These are phyloP conservation scores for Hordeum pubiflorum DNA, from an alignment of 202 grass and related monocot species.

Conservation along the genomic window DNA sequence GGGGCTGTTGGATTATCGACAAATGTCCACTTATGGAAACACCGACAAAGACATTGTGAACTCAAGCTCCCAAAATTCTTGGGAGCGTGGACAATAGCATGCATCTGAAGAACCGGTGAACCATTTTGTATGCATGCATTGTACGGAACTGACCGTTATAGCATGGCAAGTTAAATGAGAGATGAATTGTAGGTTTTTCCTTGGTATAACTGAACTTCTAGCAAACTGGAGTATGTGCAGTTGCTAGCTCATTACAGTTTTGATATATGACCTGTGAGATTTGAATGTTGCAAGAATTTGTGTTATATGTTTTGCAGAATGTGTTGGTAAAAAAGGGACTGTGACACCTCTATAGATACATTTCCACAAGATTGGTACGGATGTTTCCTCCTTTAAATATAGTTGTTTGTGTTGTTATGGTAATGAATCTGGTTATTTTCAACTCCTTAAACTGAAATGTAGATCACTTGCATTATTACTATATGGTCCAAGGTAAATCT, in stretches of 20 bases:
- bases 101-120: not conserved
- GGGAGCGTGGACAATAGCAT: not conserved
- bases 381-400: not conserved
- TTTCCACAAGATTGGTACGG: not conserved
- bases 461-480: not conserved
- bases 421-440: not conserved
- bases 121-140: not conserved
- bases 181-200: not conserved
- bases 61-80: not conserved
- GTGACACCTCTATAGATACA: not conserved
- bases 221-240: not conserved
- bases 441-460: not conserved
- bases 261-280: not conserved
- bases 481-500: not conserved
- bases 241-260: not conserved
- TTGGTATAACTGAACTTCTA: not conserved
- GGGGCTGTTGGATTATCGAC: not conserved
- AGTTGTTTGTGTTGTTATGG: not conserved
- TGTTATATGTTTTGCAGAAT: not conserved
- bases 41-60: not conserved
- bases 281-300: not conserved
- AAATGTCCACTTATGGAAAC: constrained; percentile 11
- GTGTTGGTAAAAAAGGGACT: not conserved
- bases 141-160: not conserved
- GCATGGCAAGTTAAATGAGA: not conserved